These are phyloP conservation scores for Xylaria nigripes DNA, from an alignment of 495 filamentous ascomycete genomes.

Conservation along the genomic window DNA sequence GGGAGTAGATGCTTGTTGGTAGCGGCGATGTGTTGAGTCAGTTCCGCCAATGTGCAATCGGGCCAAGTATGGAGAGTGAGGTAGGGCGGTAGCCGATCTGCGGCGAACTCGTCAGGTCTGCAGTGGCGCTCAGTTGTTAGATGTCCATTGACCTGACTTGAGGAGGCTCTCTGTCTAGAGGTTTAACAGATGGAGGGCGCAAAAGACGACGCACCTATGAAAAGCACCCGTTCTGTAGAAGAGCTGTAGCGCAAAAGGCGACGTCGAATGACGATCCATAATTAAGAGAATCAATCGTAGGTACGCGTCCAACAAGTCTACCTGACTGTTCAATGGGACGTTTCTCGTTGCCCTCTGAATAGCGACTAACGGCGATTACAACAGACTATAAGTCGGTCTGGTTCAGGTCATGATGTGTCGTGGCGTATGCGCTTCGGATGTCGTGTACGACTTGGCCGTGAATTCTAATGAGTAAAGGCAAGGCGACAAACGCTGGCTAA, in stretches of 20 bases:
- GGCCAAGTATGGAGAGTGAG: slow-evolving; percentile 86
- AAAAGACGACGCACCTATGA: slow-evolving; percentile 45
- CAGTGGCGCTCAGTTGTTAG: not conserved
- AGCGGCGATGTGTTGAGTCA: slow-evolving; percentile 54
- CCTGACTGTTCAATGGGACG: not conserved
- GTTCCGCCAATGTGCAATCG: slow-evolving; percentile 73
- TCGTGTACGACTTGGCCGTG: too few relatives aligned
- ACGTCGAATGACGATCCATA: slow-evolving; percentile 55
- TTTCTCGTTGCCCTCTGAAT: not conserved
- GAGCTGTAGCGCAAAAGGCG: slow-evolving; percentile 84
- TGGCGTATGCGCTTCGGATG: not conserved
- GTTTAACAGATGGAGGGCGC: not conserved
- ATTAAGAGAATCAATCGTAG: slow-evolving; percentile 24
- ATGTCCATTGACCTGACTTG: not conserved
- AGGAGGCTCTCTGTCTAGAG: not conserved
- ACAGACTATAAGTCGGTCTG: not conserved
- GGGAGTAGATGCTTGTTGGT: slow-evolving; percentile 49
- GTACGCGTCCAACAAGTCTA: not conserved
- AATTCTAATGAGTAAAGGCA: too few relatives aligned
- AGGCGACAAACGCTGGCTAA: too few relatives aligned
- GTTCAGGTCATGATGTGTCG: slow-evolving; percentile 4
- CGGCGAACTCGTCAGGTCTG: slow-evolving; percentile 60
- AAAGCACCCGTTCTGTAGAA: slow-evolving; percentile 72
- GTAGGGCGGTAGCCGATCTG: slow-evolving; percentile 51
- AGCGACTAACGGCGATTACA: not conserved